A percentile compares a stretch with the other conserved stretches of the same genome.
Evolutionary conservation across 495 filamentous ascomycete species (phyloP).

Genomic region (Mytilinidion resinicola): DNA sequence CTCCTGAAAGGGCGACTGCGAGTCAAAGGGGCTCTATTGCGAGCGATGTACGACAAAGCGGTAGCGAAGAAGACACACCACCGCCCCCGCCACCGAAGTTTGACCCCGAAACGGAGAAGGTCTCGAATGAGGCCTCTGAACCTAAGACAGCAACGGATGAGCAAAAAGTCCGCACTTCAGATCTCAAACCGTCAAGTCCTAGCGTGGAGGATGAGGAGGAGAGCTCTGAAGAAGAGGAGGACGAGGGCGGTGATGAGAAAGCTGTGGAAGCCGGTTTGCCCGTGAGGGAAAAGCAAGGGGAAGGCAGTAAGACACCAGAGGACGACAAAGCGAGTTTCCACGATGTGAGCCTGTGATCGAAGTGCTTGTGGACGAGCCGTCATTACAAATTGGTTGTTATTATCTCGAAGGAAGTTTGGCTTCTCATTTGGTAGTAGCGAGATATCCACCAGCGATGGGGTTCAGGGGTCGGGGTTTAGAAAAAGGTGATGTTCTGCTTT

Average conservation of each 20-base stretch:
- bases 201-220: slow-evolving; percentile 40
- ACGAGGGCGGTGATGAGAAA: slow-evolving; percentile 16
- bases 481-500: too few species aligned
- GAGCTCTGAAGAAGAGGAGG: slow-evolving; percentile 34
- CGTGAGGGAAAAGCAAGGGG: slow-evolving; percentile 14
- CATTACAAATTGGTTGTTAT: too few species aligned
- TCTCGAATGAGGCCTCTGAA: slow-evolving; percentile 8
- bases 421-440: too few species aligned
- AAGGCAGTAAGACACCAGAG: slow-evolving; percentile 26
- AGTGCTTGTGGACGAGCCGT: too few species aligned
- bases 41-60: neutral
- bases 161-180: slow-evolving; percentile 51
- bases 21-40: neutral
- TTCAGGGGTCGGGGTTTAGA: too few species aligned
- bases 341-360: slow-evolving; percentile 17
- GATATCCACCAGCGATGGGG: too few species aligned
- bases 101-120: slow-evolving; percentile 10
- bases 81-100: slow-evolving; percentile 15
- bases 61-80: slow-evolving; percentile 8
- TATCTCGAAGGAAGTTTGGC: too few species aligned
- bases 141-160: slow-evolving; percentile 42
- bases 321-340: slow-evolving; percentile 25
- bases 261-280: slow-evolving; percentile 22
- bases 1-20: slow-evolving; percentile 30
- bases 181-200: slow-evolving; percentile 47